Conservation (phyloP, 2,329 filamentous ascomycete species). For the Parafenestella ontariensis region DNA sequence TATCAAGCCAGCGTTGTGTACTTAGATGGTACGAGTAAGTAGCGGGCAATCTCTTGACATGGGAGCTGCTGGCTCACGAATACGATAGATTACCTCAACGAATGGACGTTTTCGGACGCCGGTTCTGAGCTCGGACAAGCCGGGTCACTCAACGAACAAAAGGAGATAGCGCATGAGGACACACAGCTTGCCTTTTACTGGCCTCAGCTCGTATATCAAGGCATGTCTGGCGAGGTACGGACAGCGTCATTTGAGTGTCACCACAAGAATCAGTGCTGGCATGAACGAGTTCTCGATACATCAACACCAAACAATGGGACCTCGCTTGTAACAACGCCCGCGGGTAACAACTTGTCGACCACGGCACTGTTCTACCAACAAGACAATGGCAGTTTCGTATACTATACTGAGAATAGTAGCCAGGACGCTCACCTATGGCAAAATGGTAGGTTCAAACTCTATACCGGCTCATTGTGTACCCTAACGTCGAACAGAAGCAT, state of each 20-base stretch:
- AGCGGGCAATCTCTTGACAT: not conserved
- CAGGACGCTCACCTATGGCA: constrained; percentile 7
- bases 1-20: constrained; percentile 21
- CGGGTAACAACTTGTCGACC: constrained; percentile 17
- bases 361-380: constrained; percentile 21
- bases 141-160: constrained; percentile 19
- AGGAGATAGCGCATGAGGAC: constrained; percentile 16
- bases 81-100: constrained; percentile 16
- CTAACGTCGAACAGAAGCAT: constrained; percentile 16
- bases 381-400: constrained; percentile 12
- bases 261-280: constrained; percentile 19
- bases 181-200: constrained; percentile 21
- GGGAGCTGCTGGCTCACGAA: not conserved
- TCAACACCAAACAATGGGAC: constrained; percentile 22
- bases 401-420: constrained; percentile 13
- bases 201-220: constrained; percentile 23
- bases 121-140: constrained; percentile 15
- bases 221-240: constrained; percentile 18
- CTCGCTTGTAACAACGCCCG: constrained; percentile 10
- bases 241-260: constrained; percentile 16
- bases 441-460: constrained; percentile 13
- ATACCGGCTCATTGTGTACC: not conserved
- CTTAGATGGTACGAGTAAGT: constrained; percentile 18
- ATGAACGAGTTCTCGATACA: constrained; percentile 19
- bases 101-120: constrained; percentile 25